These are phyloP conservation scores for Populus nigra DNA, from an alignment of 345 rosid genomes.

Conservation along the genomic window DNA sequence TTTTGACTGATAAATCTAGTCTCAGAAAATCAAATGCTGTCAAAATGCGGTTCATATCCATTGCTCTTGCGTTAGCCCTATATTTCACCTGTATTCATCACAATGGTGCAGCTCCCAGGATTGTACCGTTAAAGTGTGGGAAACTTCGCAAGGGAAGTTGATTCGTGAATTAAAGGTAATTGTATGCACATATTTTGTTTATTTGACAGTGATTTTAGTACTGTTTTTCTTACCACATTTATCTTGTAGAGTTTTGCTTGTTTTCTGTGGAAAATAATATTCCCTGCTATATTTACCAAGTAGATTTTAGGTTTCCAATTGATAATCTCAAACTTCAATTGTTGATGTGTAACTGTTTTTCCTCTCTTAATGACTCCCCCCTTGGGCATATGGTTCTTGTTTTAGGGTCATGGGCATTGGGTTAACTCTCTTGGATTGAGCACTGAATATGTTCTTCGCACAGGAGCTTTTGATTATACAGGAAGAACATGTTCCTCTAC, in stretches of 20 bases:
- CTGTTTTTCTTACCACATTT: background rate
- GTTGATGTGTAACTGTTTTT: background rate
- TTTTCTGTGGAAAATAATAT: no score
- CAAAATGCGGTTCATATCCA: background rate
- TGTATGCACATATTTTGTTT: slow-evolving; percentile 5
- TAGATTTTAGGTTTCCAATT: background rate
- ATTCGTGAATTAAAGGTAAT: slow-evolving; percentile 92
- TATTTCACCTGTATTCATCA: slow-evolving; percentile 11
- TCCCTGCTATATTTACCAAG: background rate
- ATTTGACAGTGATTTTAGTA: background rate
- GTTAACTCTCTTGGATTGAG: slow-evolving; percentile 93
- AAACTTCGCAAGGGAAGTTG: slow-evolving; percentile 90
- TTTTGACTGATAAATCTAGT: background rate
- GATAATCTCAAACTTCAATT: background rate
- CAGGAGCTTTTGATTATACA: slow-evolving; percentile 95
- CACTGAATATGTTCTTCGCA: slow-evolving; percentile 89
- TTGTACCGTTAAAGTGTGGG: slow-evolving; percentile 96
- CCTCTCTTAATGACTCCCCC: background rate
- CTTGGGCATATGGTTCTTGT: slow-evolving; percentile 9
- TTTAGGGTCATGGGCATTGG: slow-evolving; percentile 98
- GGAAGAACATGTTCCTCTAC: slow-evolving; percentile 66
- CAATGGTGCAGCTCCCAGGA: slow-evolving; percentile 74
- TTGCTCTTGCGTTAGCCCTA: background rate
- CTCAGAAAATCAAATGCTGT: background rate
- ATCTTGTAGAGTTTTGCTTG: background rate